A percentile compares a stretch with the other conserved stretches of the same genome.
These are phyloP conservation scores for Gastrodia elata DNA, from an alignment of 106 monocot species.

Conservation along the genomic window DNA sequence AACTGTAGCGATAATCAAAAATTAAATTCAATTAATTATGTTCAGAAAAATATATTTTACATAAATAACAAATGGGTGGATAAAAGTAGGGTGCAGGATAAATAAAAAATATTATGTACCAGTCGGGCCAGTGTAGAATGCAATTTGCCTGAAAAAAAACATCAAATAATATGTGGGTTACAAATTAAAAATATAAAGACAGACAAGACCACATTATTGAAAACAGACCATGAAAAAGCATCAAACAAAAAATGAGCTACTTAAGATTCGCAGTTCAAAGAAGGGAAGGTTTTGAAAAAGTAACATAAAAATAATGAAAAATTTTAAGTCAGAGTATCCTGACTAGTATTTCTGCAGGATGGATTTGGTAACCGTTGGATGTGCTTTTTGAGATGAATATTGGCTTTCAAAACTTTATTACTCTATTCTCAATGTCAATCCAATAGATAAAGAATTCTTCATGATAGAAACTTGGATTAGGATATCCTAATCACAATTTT, in stretches of 20 bases:
- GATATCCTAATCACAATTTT: too few species aligned
- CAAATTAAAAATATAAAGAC: neutral
- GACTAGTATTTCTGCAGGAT: too few species aligned
- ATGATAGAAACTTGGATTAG: too few species aligned
- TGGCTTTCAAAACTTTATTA: too few species aligned
- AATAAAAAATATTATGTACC: constrained; percentile 23
- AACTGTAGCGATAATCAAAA: constrained; percentile 21
- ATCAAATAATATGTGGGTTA: neutral
- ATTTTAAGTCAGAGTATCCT: too few species aligned
- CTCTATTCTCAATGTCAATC: too few species aligned
- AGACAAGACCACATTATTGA: neutral
- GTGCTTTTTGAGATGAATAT: too few species aligned
- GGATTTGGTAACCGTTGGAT: too few species aligned
- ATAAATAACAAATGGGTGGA: neutral
- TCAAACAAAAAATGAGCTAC: too few species aligned
- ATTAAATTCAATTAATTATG: neutral
- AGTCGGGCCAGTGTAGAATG: constrained; percentile 71
- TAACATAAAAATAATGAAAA: neutral
- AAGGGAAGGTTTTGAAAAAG: neutral
- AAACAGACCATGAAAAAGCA: neutral
- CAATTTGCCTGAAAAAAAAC: constrained; percentile 54
- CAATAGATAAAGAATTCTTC: too few species aligned
- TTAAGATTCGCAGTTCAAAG: neutral
- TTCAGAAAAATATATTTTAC: neutral
- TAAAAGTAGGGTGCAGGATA: neutral